Percentiles rank a stretch among this genome's conserved stretches.
Conservation (phyloP, 1,284 basidiomycete species). For the Ustilago trichophora region DNA sequence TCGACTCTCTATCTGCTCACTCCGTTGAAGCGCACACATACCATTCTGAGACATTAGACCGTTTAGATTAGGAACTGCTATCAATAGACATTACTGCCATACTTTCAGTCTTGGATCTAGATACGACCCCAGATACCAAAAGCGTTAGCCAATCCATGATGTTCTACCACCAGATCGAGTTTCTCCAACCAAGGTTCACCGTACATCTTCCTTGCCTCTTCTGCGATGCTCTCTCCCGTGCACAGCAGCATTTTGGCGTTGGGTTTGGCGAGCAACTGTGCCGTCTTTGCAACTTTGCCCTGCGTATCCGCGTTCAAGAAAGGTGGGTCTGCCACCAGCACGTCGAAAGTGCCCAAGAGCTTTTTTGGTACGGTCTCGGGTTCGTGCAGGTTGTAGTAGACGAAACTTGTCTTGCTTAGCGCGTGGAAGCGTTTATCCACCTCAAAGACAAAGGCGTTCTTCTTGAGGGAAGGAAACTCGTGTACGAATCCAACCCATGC, state of each 20-base stretch:
- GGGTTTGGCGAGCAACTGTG: constrained; percentile 11
- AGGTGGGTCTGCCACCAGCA: constrained; percentile 63
- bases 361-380: constrained; percentile 46
- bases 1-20: too few species aligned
- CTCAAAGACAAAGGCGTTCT: constrained; percentile 56
- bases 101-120: too few species aligned
- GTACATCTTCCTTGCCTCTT: constrained; percentile 38
- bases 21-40: too few species aligned
- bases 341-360: constrained; percentile 54
- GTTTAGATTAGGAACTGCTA: too few species aligned
- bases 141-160: constrained; percentile 41
- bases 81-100: too few species aligned
- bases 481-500: constrained; percentile 66
- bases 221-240: constrained; percentile 42
- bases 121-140: constrained; percentile 43
- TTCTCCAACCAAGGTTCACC: constrained; percentile 22
- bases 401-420: constrained; percentile 51
- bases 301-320: constrained; percentile 56
- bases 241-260: constrained; percentile 23
- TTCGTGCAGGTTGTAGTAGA: constrained; percentile 65
- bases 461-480: constrained; percentile 30
- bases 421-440: constrained; percentile 63
- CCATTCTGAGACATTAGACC: too few species aligned
- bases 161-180: constrained; percentile 32
- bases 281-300: constrained; percentile 28